Base-by-base conservation (phyloP, 192 early-diverging fungal genomes). In the Rhizoclosmatium globosum region DNA sequence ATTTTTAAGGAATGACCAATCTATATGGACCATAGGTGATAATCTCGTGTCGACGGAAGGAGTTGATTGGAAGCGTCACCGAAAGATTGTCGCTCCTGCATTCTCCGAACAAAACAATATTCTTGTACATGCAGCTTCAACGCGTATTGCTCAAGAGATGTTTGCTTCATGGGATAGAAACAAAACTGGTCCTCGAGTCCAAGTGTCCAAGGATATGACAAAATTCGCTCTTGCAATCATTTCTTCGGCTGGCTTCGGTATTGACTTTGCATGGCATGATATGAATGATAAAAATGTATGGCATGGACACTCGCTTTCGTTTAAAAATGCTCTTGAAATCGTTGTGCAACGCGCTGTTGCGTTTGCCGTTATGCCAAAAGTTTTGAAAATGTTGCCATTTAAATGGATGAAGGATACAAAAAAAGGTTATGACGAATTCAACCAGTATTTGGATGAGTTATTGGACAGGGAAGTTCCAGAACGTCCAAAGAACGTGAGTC, bases 11-110 rank as follows among this genome's bases (percentile, higher is more conserved):
- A 53, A 0, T 53, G 9, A 21, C 2, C 3, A 41, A 39, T 64
- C 23, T 64, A 21, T 1, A 1, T 64, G 39, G 31, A 3, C 23
- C 21, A 13, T 23, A 31, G 41, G 15, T 1, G 66, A 77, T 13
- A 84, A 84, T 60, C 70, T 84, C 23, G 77, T 84, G 43, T 78
- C 82, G 23, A 74, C 76, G 17, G 79, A 81, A 48, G 64, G 67
- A 4, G 79, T 60, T 17, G 79, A 81, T 39, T 84, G 82, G 82
- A 57, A 71, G 21, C 56, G 67, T 39, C 82, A 84, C 58, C 82
- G 77, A 1, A 76, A 78, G 47, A 78, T 80, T 62, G 66, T 45
- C 43, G 79, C 79, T 7, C 82, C 82, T 0, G 59, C 47, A 39
- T 84, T 84, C 47, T 66, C 68, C 7, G 82, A 84, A 66, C 45